These are phyloP conservation scores for Penicillium atrosanguineum DNA, from an alignment of 495 filamentous ascomycete genomes.

Conservation along the genomic window DNA sequence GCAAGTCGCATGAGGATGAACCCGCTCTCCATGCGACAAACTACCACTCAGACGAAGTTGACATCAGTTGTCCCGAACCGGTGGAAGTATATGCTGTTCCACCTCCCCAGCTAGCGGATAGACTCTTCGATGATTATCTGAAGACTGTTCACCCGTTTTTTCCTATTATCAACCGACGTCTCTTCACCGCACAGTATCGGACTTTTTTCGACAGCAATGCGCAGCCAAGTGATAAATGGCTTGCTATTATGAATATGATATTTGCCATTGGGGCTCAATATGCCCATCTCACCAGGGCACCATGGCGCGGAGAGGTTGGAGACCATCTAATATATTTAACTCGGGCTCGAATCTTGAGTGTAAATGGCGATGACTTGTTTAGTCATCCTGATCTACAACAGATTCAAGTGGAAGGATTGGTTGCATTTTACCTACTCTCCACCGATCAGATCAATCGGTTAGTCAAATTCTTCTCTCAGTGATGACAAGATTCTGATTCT, in stretches of 20 bases:
- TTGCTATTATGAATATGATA: slow-evolving; percentile 63
- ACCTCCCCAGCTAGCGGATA: slow-evolving; percentile 48
- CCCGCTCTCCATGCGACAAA: slow-evolving; percentile 39
- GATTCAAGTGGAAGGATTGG: slow-evolving; percentile 49
- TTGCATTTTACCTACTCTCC: slow-evolving; percentile 51
- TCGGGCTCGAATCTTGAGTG: slow-evolving; percentile 13
- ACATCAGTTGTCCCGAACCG: slow-evolving; percentile 44
- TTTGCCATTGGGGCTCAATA: slow-evolving; percentile 65
- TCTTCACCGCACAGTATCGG: slow-evolving; percentile 45
- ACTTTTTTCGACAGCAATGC: slow-evolving; percentile 41
- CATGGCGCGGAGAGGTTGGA: slow-evolving; percentile 46
- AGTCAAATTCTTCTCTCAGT: neutral
- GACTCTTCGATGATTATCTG: slow-evolving; percentile 56
- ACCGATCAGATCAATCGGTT: slow-evolving; percentile 56
- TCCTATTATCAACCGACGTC: slow-evolving; percentile 55
- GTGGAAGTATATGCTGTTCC: slow-evolving; percentile 56
- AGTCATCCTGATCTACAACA: slow-evolving; percentile 49
- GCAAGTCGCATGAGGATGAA: slow-evolving; percentile 7
- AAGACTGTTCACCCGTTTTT: slow-evolving; percentile 59
- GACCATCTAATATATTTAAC: slow-evolving; percentile 47
- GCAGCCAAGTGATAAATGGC: slow-evolving; percentile 51
- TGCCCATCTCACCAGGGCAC: slow-evolving; percentile 50
- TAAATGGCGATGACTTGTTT: slow-evolving; percentile 32
- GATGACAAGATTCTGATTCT: neutral
- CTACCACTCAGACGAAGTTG: slow-evolving; percentile 60